phyloP scores from a whole-genome alignment of 2,329 filamentous ascomycete genomes.

The Fusarium chlamydosporum region DNA sequence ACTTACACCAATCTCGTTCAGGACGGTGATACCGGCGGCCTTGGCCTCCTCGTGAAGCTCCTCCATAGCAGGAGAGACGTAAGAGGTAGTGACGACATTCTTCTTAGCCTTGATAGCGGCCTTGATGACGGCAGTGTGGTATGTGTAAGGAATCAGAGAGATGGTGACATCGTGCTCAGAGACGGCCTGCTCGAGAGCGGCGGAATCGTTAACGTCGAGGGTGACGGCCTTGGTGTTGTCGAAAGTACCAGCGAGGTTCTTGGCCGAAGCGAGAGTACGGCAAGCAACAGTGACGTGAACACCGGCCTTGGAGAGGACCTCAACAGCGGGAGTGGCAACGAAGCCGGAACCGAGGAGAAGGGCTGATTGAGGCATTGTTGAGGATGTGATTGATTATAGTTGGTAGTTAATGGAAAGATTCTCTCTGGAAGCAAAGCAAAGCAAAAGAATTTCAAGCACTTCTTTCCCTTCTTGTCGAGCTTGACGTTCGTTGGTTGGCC shows the following conservation, averaged over 20 bases:
- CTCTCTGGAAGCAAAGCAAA: conserved; percentile 24
- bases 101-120: conserved; percentile 93
- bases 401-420: conserved; percentile 23
- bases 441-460: conserved; percentile 25
- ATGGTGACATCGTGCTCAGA: conserved; percentile 85
- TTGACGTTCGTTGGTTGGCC: conserved; percentile 21
- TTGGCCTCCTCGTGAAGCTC: conserved; percentile 87
- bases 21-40: conserved; percentile 93
- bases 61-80: conserved; percentile 92
- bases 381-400: conserved; percentile 14
- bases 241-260: conserved; percentile 80
- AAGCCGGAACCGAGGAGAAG: conserved; percentile 63
- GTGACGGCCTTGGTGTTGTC: conserved; percentile 81
- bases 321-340: conserved; percentile 75
- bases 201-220: conserved; percentile 83
- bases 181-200: conserved; percentile 84
- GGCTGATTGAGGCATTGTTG: conserved; percentile 51
- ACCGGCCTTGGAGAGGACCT: conserved; percentile 72
- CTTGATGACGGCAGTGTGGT: conserved; percentile 91
- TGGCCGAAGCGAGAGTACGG: conserved; percentile 81
- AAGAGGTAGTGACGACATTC: conserved; percentile 94
- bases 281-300: conserved; percentile 81
- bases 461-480: conserved; percentile 12
- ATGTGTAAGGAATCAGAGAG: conserved; percentile 90
- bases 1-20: conserved; percentile 91